Conservation (phyloP, 345 rosid species). For the Kernera saxatilis region DNA sequence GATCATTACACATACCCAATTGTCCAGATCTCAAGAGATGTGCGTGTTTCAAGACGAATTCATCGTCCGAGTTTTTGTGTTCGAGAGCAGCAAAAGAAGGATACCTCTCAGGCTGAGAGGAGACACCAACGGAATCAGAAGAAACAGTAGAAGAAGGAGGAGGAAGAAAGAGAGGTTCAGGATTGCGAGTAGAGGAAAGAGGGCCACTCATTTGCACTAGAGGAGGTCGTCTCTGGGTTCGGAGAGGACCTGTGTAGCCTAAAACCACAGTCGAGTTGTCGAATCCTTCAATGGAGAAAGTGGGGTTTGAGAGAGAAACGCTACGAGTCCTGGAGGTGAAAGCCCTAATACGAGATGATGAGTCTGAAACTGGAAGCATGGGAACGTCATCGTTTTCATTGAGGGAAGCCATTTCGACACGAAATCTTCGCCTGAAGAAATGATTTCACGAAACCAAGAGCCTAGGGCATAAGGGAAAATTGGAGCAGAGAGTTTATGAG, state of each 20-base stretch:
- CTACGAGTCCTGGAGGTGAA: constrained; percentile 46
- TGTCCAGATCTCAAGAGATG: constrained; percentile 81
- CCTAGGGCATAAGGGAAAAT: neutral
- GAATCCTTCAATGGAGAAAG: constrained; percentile 40
- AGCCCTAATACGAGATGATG: constrained; percentile 33
- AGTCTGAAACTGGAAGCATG: constrained; percentile 33
- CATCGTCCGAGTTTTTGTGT: constrained; percentile 38
- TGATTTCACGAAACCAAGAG: neutral
- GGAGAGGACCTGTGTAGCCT: constrained; percentile 81
- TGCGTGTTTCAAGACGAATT: constrained; percentile 47
- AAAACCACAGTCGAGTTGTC: constrained; percentile 39
- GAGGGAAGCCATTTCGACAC: neutral
- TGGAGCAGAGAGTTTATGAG: neutral
- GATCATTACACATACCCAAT: constrained; percentile 81
- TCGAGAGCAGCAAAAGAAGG: constrained; percentile 38
- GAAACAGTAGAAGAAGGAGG: constrained; percentile 24
- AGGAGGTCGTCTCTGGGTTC: constrained; percentile 52
- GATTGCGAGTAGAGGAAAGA: constrained; percentile 33
- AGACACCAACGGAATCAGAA: neutral
- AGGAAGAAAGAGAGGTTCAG: constrained; percentile 26
- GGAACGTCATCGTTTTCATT: constrained; percentile 60
- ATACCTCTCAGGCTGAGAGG: constrained; percentile 36
- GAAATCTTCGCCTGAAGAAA: neutral
- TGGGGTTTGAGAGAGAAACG: constrained; percentile 57
- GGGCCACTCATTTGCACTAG: constrained; percentile 69